phyloP scores from a whole-genome alignment of 768 basidiomycete species.

The Phaeotremella fagi region DNA sequence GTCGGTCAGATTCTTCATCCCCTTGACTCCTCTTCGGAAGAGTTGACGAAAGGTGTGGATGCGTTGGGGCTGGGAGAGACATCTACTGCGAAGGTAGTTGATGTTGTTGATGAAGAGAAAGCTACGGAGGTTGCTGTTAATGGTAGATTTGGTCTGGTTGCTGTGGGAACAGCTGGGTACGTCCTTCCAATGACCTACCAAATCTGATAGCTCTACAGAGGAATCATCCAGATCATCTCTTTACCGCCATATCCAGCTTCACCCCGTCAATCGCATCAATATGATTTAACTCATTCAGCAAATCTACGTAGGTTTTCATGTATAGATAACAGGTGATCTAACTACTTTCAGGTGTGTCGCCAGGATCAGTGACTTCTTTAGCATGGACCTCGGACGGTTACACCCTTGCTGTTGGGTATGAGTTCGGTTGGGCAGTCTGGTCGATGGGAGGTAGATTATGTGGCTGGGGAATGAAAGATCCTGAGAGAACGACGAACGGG shows the following conservation, averaged over 20 bases:
- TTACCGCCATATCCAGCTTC: constrained; percentile 64
- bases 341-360: constrained; percentile 27
- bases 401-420: constrained; percentile 88
- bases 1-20: constrained; percentile 11
- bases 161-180: constrained; percentile 70
- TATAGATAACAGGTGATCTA: not conserved
- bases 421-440: constrained; percentile 82
- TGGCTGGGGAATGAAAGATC: constrained; percentile 68
- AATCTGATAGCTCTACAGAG: constrained; percentile 51
- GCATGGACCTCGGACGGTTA: constrained; percentile 97
- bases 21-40: not conserved
- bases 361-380: constrained; percentile 49
- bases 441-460: constrained; percentile 83
- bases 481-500: constrained; percentile 59
- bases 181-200: not conserved
- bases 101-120: constrained; percentile 2
- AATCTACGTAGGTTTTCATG: constrained; percentile 22
- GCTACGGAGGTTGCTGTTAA: constrained; percentile 59
- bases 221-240: constrained; percentile 61
- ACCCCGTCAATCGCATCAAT: constrained; percentile 58
- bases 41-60: constrained; percentile 1
- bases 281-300: constrained; percentile 44
- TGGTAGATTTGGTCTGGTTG: constrained; percentile 71
- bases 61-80: constrained; percentile 12
- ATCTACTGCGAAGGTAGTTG: not conserved